Base-by-base conservation (phyloP, 2,329 filamentous ascomycete genomes). In the Neofusicoccum laricinum region DNA sequence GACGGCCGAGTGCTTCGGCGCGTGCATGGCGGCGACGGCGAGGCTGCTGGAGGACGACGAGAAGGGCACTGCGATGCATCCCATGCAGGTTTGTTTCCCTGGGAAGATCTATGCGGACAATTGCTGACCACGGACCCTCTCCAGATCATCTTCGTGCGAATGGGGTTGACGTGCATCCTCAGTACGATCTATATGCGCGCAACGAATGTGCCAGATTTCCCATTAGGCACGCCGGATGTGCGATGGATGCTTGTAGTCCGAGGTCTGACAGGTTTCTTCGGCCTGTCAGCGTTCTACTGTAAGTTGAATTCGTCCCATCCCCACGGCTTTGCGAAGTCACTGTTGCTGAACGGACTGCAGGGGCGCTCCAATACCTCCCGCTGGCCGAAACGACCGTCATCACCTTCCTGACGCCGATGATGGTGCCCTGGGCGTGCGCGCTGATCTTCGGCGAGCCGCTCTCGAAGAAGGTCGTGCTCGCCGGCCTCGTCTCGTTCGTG, bases 381-480 rank as follows among this genome's bases (percentile, higher is more conserved):
- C 82, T 96, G 2, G 90, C 91, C 12, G 92, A 96, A 72, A 91
- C 92, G 1, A 94, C 91, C 0, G 92, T 96, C 34, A 88, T 96
- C 55, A 93, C 91, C 8, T 97, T 96, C 73, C 82, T 96, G 6
- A 86, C 89, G 0, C 93, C 92, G 0, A 89, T 89, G 7, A 82
- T 95, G 15, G 86, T 90, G 8, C 91, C 90, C 55, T 90, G 92
- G 74, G 84, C 89, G n/a, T 95, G 91, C 73, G 92, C 90, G 46
- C 77, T 93, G 43, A 79, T 92, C 57, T 81, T 88, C 34, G 85
- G 86, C 53, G 91, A 96, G 69, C 89, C 89, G 0, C 96, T 93
- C 71, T 91, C 90, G 2, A 81, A 85, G 30, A 84, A 84, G n/a
- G 91, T 96, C 74, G 89, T 91, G 71, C 78, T 93, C 3, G 92